Evolutionary conservation across 805 yeast species (phyloP), one percentile per base, ranked within the genome.

Genomic region (Debaryomyces castellii): DNA sequence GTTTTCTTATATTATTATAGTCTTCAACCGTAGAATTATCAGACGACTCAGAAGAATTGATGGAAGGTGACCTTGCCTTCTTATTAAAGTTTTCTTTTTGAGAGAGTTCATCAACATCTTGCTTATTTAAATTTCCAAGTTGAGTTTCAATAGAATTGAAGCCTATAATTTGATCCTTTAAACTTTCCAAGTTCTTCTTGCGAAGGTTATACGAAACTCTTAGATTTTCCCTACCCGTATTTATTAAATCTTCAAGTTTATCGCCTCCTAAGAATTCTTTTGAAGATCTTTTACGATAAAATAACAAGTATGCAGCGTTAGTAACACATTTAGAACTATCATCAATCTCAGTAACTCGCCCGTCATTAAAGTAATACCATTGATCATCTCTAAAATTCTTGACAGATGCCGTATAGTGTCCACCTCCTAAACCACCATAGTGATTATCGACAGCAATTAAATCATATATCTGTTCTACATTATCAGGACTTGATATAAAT

Each of bases 371-470:
- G 60, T 90, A 87, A 60, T 90, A 89, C 98, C 98, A 94, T 47
- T 81, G 74, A 17, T 69, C 69, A 57, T 88, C 95, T 36, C 81
- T 73, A 62, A 81, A 84, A 58, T 91, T 91, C 62, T 85, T 86
- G 0, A 80, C 96, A 57, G 82, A 85, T 0, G 98, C 87, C 1
- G 99, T 94, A 64, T 94, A 92, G 69, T 94, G 98, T 1, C 99
- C 98, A 4, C 98, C 98, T 0, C 98, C 97, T 16, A 92, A 71
- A 0, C 97, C 97, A 41, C 98, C 99, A 62, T 77, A 90, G 60
- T 94, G 99, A 62, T 92, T 94, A 62, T 91, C 98, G 18, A 94
- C 97, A 0, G 94, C 98, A 55, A 88, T 76, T 50, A 94, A 70
- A 60, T 94, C 98, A 64, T 92, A 92, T 1, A 87, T 60, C 33